Conservation (phyloP, 805 yeast genomes). For the Cyberlindnera mississippiensis region DNA sequence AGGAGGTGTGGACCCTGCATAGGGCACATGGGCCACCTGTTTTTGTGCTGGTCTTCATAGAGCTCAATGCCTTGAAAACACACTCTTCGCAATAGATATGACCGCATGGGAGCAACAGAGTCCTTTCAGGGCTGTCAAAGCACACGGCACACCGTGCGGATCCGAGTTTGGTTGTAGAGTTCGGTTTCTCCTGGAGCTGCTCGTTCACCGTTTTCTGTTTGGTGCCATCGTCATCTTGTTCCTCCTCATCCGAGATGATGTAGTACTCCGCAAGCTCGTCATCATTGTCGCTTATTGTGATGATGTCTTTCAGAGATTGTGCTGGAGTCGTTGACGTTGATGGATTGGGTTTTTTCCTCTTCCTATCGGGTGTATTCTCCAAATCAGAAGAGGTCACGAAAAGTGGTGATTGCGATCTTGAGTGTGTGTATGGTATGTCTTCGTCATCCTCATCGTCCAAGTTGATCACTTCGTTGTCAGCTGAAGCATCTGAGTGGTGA, state of each 20-base stretch:
- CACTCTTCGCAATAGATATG: constrained; percentile 55
- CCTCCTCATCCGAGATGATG: constrained; percentile 22
- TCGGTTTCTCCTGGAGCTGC: constrained; percentile 17
- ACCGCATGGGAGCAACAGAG: constrained; percentile 53
- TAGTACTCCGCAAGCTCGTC: constrained; percentile 11
- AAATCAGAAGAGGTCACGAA: constrained; percentile 14
- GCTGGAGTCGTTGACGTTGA: neutral
- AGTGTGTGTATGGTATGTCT: constrained; percentile 28
- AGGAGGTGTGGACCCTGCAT: constrained; percentile 35
- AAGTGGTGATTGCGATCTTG: constrained; percentile 25
- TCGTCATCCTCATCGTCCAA: constrained; percentile 24
- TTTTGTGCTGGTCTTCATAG: constrained; percentile 30
- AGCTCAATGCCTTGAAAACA: constrained; percentile 41
- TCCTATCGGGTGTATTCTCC: neutral
- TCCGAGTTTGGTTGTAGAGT: constrained; percentile 13
- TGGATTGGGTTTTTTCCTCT: neutral
- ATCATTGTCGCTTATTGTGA: constrained; percentile 16
- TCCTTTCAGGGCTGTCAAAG: constrained; percentile 46
- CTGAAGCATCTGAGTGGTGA: neutral
- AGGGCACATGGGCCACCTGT: constrained; percentile 39
- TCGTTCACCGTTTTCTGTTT: constrained; percentile 34
- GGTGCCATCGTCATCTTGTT: constrained; percentile 16
- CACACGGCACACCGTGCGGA: constrained; percentile 47
- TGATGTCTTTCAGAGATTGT: constrained; percentile 4
- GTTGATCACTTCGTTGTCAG: neutral